Percentiles rank a stretch among this genome's conserved stretches.
phyloP scores from a whole-genome alignment of 1,139 yeast species.

The Kazachstania sp. region DNA sequence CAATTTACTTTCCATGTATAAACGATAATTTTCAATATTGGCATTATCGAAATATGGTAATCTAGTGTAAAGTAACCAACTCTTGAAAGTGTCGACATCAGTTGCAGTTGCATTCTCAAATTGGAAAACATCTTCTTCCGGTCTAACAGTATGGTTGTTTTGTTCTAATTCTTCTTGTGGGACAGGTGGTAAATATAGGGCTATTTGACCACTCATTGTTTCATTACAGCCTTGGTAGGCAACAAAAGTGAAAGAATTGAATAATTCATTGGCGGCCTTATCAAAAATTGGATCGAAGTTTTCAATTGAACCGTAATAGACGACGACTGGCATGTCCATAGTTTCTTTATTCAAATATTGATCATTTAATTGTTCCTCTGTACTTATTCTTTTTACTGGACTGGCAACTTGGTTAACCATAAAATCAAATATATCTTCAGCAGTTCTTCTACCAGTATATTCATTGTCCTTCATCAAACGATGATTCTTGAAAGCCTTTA shows the following conservation, averaged over 20 bases:
- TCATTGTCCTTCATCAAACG: constrained; percentile 40
- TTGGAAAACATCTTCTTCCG: background rate
- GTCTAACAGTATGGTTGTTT: constrained; percentile 1
- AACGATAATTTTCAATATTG: constrained; percentile 66
- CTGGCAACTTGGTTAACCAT: constrained; percentile 83
- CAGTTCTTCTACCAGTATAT: constrained; percentile 77
- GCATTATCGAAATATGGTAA: constrained; percentile 89
- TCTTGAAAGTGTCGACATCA: constrained; percentile 3
- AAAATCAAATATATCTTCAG: constrained; percentile 64
- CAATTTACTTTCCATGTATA: constrained; percentile 60
- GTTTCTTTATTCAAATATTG: constrained; percentile 6
- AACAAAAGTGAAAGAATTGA: constrained; percentile 16
- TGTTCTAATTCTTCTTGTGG: background rate
- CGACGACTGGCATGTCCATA: constrained; percentile 15
- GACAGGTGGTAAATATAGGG: constrained; percentile 13
- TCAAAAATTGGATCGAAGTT: constrained; percentile 22
- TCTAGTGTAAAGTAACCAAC: constrained; percentile 23
- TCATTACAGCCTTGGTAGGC: constrained; percentile 8
- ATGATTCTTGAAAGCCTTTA: constrained; percentile 71
- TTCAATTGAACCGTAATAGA: constrained; percentile 18
- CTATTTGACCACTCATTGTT: constrained; percentile 4
- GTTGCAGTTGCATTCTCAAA: constrained; percentile 1
- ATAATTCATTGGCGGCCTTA: constrained; percentile 21
- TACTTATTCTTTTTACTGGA: constrained; percentile 52
- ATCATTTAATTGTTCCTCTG: constrained; percentile 44